Base-by-base conservation (phyloP, 1,284 basidiomycete species). In the Fistulina hepatica region DNA sequence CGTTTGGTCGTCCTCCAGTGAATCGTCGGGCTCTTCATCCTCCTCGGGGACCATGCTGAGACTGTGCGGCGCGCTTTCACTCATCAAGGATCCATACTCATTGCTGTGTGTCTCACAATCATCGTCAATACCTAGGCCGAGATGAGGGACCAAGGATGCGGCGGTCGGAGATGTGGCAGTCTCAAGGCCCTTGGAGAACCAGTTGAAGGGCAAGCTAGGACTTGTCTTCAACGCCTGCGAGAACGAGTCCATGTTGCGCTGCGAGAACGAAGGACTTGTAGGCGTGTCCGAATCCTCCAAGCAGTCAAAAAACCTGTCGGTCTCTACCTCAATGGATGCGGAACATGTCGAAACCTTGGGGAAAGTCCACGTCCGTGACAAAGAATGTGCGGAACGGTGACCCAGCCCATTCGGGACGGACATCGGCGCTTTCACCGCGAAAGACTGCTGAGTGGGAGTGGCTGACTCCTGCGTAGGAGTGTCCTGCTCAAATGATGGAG, bases 281-380 rank as follows among this genome's bases (percentile, higher is more conserved):
- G 12, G 67, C 66, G 34, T 67, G 60, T 45, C 74, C 71, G 19
- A 59, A 39, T 80, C 79, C 36, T 77, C 75, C 45, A 84, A 55
- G 48, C 81, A 85, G 26, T 69, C 75, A 49, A 85, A 85, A 65
- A 85, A 85, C 22, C 61, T 68, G 50, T 85, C 81, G 20, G 75
- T 61, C 33, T 71, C 67, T 7, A 64, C 55, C 2, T 53, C 43
- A 2, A 49, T 49, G 15, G 49, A 26, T 7, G 47, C 41, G 10
- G 48, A 40, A 16, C 51, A 36, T 13, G 54, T 56, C 13, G 51
- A 45, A 27, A 56, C 63, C 23, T 54, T 60, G 1, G 80, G 78
- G 58, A 85, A 85, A 0, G 76, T 77, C 82, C 82, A 85, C 56
- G 70, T 76, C 17, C 11, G 13, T 31, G 28, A 9, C 13, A 19